These are phyloP conservation scores for Colletotrichum destructivum DNA, from an alignment of 2,329 filamentous ascomycete species.

Conservation along the genomic window DNA sequence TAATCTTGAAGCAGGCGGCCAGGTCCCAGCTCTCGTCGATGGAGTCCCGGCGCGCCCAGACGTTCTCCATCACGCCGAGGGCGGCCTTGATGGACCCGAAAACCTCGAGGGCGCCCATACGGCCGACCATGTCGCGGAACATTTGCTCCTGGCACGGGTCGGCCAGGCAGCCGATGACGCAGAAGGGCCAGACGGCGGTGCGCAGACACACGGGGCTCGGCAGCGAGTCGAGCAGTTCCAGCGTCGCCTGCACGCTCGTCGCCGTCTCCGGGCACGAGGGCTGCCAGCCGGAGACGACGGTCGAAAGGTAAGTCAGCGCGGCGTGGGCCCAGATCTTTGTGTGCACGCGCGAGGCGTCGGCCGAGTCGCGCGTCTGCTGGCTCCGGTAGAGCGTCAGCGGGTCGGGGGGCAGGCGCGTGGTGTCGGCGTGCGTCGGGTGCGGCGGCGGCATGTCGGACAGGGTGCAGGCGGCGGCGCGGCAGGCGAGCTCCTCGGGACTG, in stretches of 20 bases:
- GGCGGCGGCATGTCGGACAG: slow-evolving; percentile 42
- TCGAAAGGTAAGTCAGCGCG: slow-evolving; percentile 62
- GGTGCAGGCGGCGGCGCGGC: not conserved
- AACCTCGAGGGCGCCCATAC: slow-evolving; percentile 59
- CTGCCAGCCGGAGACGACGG: slow-evolving; percentile 67
- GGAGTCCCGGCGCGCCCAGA: slow-evolving; percentile 58
- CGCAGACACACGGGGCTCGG: slow-evolving; percentile 54
- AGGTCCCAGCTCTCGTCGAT: slow-evolving; percentile 62
- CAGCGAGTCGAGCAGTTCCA: slow-evolving; percentile 53
- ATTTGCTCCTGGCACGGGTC: slow-evolving; percentile 56
- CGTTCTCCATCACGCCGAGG: slow-evolving; percentile 61
- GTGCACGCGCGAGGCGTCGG: slow-evolving; percentile 42
- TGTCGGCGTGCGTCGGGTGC: slow-evolving; percentile 44
- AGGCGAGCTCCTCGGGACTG: slow-evolving; percentile 13
- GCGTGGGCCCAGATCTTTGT: slow-evolving; percentile 64
- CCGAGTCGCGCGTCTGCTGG: slow-evolving; percentile 24
- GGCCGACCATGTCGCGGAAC: slow-evolving; percentile 58
- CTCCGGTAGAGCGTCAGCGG: slow-evolving; percentile 34
- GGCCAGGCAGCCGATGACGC: slow-evolving; percentile 59
- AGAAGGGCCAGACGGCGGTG: slow-evolving; percentile 59
- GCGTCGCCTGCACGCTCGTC: slow-evolving; percentile 48
- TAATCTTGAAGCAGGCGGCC: slow-evolving; percentile 58
- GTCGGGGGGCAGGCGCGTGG: slow-evolving; percentile 31
- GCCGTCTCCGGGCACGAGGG: slow-evolving; percentile 60
- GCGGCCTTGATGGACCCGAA: slow-evolving; percentile 63